phyloP scores from a whole-genome alignment of 1,284 basidiomycete genomes.

The Leucoagaricus sp. region DNA sequence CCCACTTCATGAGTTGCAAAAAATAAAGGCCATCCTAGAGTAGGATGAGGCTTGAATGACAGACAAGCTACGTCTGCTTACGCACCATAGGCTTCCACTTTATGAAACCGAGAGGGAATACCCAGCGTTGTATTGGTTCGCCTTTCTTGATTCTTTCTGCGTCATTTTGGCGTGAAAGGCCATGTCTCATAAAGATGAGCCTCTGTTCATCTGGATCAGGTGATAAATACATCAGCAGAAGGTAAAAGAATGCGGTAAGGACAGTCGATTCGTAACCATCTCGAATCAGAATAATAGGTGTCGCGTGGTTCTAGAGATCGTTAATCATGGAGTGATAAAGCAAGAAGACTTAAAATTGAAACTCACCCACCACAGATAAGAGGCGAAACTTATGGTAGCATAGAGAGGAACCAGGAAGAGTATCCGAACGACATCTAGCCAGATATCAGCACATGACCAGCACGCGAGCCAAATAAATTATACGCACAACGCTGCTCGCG shows the following conservation, averaged over 20 bases:
- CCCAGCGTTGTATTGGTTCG: conserved; percentile 59
- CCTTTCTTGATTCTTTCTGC: conserved; percentile 41
- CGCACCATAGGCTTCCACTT: conserved; percentile 61
- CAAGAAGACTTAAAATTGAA: neutral
- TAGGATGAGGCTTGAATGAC: conserved; percentile 1
- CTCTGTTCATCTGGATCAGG: conserved; percentile 64
- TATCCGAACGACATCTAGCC: conserved; percentile 66
- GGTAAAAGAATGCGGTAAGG: conserved; percentile 77
- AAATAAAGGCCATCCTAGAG: conserved; percentile 67
- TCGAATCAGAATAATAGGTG: conserved; percentile 60
- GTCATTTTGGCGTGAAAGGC: conserved; percentile 56
- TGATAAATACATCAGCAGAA: conserved; percentile 73
- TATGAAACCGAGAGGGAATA: conserved; percentile 68
- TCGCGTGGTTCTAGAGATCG: conserved; percentile 56
- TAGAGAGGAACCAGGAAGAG: conserved; percentile 83
- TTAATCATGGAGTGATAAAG: conserved; percentile 1
- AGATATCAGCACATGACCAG: conserved; percentile 3
- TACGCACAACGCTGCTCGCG: conserved; percentile 65
- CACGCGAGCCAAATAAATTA: neutral
- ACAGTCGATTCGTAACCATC: conserved; percentile 75
- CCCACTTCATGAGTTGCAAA: conserved; percentile 80
- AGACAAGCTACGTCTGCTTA: conserved; percentile 5
- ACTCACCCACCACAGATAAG: conserved; percentile 73
- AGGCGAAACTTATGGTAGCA: conserved; percentile 64
- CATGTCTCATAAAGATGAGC: conserved; percentile 57